Percentiles rank a stretch among this genome's conserved stretches.
Evolutionary conservation across 208 protist species (phyloP).

Genomic region (Leishmania guyanensis): DNA sequence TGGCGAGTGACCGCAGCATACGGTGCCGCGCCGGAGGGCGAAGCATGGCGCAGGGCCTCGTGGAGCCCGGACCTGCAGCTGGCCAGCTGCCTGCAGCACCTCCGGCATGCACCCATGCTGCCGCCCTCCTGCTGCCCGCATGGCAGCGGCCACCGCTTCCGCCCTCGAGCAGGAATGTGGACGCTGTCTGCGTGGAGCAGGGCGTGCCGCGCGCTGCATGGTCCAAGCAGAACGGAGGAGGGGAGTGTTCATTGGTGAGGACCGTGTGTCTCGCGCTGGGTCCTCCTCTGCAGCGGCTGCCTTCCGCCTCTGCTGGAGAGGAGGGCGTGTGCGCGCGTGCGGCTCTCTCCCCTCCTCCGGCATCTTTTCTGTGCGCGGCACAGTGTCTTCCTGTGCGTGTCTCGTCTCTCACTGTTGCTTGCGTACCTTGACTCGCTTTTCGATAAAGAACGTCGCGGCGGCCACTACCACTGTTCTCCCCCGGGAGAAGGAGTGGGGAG

Average conservation of each 20-base stretch:
- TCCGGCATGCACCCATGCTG: not conserved
- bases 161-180: not conserved
- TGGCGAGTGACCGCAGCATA: not conserved
- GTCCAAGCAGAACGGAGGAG: too few relatives aligned
- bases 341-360: not conserved
- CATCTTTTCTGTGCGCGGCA: not conserved
- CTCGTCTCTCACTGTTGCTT: not conserved
- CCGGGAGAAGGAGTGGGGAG: too few relatives aligned
- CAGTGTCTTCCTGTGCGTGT: not conserved
- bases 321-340: not conserved
- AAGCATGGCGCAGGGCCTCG: not conserved
- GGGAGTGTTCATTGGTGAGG: not conserved
- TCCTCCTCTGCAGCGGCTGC: too few relatives aligned
- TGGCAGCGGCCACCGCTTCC: not conserved
- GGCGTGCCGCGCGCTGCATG: not conserved
- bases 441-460: not conserved
- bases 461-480: too few relatives aligned
- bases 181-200: too few relatives aligned
- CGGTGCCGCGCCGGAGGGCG: not conserved
- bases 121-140: too few relatives aligned
- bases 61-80: too few relatives aligned
- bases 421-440: not conserved
- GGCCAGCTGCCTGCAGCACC: not conserved
- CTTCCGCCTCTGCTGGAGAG: too few relatives aligned
- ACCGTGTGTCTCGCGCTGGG: too few relatives aligned